Evolutionary conservation across 1,284 basidiomycete genomes (phyloP).

Genomic region (Abortiporus biennis): DNA sequence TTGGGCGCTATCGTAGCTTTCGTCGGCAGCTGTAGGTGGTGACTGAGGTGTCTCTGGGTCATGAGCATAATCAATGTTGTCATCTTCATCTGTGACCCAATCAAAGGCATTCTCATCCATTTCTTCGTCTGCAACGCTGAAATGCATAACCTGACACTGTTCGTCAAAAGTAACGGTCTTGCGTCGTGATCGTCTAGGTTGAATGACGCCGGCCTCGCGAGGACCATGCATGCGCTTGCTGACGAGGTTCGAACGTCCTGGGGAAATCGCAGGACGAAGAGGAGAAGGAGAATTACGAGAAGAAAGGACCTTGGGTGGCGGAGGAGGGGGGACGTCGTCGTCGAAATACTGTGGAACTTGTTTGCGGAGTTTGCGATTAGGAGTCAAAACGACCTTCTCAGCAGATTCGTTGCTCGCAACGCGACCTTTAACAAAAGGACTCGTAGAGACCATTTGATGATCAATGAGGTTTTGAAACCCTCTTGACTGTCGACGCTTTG

Average conservation of each 20-base stretch:
- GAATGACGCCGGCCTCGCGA: constrained; percentile 47
- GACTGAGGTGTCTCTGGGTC: constrained; percentile 13
- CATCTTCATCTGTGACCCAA: constrained; percentile 39
- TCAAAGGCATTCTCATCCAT: constrained; percentile 30
- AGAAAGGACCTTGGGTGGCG: constrained; percentile 18
- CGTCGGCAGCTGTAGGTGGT: constrained; percentile 16
- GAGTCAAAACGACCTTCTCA: no score
- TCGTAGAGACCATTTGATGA: constrained; percentile 76
- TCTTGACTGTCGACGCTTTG: constrained; percentile 71
- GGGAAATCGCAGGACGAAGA: constrained; percentile 35
- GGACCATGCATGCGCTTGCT: constrained; percentile 82
- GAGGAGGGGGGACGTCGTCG: constrained; percentile 23
- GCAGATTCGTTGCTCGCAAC: constrained; percentile 10
- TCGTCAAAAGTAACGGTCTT: constrained; percentile 88
- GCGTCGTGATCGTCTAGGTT: constrained; percentile 44
- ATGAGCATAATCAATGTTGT: constrained; percentile 32
- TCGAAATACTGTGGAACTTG: constrained; percentile 16
- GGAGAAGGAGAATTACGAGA: constrained; percentile 11
- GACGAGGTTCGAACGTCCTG: constrained; percentile 69
- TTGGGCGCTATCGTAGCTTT: constrained; percentile 26
- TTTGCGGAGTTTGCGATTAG: constrained; percentile 1
- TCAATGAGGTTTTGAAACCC: constrained; percentile 70
- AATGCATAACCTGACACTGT: constrained; percentile 85
- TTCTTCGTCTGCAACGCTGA: constrained; percentile 54
- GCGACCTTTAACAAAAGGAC: constrained; percentile 63